Evolutionary conservation across 2,329 filamentous ascomycete genomes (phyloP), one percentile per base, ranked within the genome.

Genomic region (Penicillium sp.): DNA sequence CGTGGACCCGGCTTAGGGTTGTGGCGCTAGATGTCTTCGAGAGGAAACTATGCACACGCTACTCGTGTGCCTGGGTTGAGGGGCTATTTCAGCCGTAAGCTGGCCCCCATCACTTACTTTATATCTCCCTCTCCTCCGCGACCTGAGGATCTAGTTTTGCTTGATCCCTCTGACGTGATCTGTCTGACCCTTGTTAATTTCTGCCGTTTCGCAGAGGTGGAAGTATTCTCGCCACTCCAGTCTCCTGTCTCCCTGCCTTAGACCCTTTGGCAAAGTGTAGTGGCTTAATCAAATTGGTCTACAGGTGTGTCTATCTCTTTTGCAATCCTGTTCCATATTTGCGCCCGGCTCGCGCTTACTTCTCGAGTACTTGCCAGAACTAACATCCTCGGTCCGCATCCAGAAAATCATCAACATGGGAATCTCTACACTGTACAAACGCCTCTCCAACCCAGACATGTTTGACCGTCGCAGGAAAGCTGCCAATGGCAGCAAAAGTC

Each of bases 401-500:
- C 24, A 23, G 38, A 24, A 18, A n/a, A 21, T 7, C 4, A 13
- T 21, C 41, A 23, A 28, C 9, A 8, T 24, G 13, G 21, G 13
- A n/a, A 41, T 41, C 18, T 23, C 21, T 21, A 24, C 24, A 21
- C 33, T 33, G 26, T 15, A 31, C 18, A 45, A 29, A 52, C 36
- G 24, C 31, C 33, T 42, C 13, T 16, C 41, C 7, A 10, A 5
- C 41, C 13, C 29, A 21, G 60, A 48, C 44, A 70, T 68, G 60
- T 28, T 55, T 13, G 60, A 63, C 42, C 38, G 56, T 15, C 51
- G 55, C 44, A 51, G 58, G n/a, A 46, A 49, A n/a, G 53, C 57
- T n/a, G 48, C 61, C 31, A 63, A 70, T 51, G 70, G 71, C 45
- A 57, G 74, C 26, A 68, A 68, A 41, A 65, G 66, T 28, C 62